A percentile compares a stretch with the other conserved stretches of the same genome.
These are phyloP conservation scores for Amanita thiersii DNA, from an alignment of 768 basidiomycete genomes.

Conservation along the genomic window DNA sequence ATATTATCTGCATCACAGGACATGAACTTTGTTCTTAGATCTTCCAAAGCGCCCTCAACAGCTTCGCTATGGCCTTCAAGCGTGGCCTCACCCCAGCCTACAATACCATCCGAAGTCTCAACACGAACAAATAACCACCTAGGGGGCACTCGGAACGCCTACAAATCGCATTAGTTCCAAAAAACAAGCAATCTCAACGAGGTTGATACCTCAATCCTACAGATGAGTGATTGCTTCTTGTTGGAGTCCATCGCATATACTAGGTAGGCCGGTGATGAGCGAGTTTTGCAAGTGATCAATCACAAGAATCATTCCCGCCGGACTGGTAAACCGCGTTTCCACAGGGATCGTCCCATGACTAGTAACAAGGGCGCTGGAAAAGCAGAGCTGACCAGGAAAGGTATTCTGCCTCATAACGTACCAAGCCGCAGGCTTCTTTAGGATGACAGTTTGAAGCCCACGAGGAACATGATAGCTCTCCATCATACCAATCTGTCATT, in stretches of 20 bases:
- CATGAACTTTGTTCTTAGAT: conserved; percentile 51
- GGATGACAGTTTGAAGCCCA: background rate
- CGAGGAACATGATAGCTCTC: no score
- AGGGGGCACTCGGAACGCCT: conserved; percentile 63
- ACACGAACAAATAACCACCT: conserved; percentile 69
- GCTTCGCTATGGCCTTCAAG: conserved; percentile 72
- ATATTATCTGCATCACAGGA: conserved; percentile 59
- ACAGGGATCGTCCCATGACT: no score
- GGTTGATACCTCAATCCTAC: conserved; percentile 17
- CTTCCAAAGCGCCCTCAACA: conserved; percentile 55
- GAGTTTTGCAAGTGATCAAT: no score
- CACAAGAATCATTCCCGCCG: no score
- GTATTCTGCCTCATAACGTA: no score
- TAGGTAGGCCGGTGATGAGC: no score
- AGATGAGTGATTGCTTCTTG: conserved; percentile 13
- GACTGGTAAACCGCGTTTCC: no score
- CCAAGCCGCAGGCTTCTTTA: background rate
- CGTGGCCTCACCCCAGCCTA: conserved; percentile 73
- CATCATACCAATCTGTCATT: no score
- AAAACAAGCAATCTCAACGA: no score
- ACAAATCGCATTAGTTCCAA: no score
- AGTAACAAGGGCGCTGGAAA: no score
- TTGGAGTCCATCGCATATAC: background rate
- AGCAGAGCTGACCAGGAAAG: no score
- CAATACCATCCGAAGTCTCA: conserved; percentile 51